Percentiles rank a stretch among this genome's conserved stretches.
Evolutionary conservation across 768 basidiomycete genomes (phyloP).

Genomic region (Leccinum rimulosum): DNA sequence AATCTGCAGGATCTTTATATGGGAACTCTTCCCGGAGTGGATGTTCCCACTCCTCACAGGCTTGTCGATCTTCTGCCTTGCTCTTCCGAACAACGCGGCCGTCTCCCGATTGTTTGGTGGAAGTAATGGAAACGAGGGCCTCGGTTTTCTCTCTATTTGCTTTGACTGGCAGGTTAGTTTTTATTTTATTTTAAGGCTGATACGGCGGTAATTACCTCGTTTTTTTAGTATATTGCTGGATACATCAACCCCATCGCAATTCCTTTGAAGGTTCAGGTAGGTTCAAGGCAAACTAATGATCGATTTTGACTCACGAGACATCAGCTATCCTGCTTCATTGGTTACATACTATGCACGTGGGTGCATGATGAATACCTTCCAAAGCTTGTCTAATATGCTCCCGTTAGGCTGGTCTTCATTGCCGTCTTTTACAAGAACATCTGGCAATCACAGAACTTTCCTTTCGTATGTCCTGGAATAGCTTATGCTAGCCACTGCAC

Average conservation of each 20-base stretch:
- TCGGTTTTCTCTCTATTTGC: constrained; percentile 56
- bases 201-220: background rate
- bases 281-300: background rate
- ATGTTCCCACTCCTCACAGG: constrained; percentile 62
- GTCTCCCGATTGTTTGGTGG: constrained; percentile 61
- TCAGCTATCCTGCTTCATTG: constrained; percentile 45
- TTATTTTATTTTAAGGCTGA: constrained; percentile 10
- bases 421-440: constrained; percentile 45
- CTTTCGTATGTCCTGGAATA: constrained; percentile 44
- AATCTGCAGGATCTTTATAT: constrained; percentile 33
- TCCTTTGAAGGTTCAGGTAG: constrained; percentile 50
- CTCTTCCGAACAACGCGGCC: constrained; percentile 46
- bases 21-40: constrained; percentile 29
- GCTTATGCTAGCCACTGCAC: background rate
- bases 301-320: background rate
- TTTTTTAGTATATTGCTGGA: constrained; percentile 20
- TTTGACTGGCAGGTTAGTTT: constrained; percentile 57
- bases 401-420: constrained; percentile 32
- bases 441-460: constrained; percentile 60
- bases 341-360: constrained; percentile 51
- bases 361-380: constrained; percentile 5
- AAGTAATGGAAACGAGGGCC: constrained; percentile 59
- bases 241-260: constrained; percentile 48
- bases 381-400: background rate
- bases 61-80: constrained; percentile 59